Evolutionary conservation across 1,284 basidiomycete species (phyloP).

Genomic region (Ustilago bromivora): DNA sequence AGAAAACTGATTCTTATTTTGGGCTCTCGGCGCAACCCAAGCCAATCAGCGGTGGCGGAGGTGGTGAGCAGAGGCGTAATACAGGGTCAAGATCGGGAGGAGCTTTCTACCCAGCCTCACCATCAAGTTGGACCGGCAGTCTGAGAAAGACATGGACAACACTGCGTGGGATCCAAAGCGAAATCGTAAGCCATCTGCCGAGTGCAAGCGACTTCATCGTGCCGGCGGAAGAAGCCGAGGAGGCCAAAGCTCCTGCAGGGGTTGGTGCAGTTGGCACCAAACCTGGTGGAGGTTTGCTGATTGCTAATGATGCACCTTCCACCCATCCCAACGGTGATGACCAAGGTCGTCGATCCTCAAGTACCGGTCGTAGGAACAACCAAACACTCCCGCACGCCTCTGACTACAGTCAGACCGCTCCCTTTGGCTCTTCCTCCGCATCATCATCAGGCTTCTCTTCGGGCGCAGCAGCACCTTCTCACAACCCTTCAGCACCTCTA

Average conservation of each 20-base stretch:
- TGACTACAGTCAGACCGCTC: slow-evolving; percentile 46
- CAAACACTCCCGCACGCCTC: slow-evolving; percentile 35
- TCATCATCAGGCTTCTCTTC: slow-evolving; percentile 28
- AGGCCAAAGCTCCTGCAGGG: slow-evolving; percentile 6
- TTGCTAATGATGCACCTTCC: slow-evolving; percentile 27
- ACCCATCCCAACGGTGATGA: background rate
- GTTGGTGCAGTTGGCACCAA: slow-evolving; percentile 21
- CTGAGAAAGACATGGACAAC: slow-evolving; percentile 56
- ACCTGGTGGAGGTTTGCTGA: slow-evolving; percentile 38
- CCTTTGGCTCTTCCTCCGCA: slow-evolving; percentile 26
- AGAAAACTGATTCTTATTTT: slow-evolving; percentile 41
- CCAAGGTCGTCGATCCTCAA: slow-evolving; percentile 7
- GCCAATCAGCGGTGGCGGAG: slow-evolving; percentile 19
- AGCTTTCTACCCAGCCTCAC: slow-evolving; percentile 27
- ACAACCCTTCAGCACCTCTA: slow-evolving; percentile 17
- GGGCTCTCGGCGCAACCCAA: slow-evolving; percentile 29
- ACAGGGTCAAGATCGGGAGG: slow-evolving; percentile 3
- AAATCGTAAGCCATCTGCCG: slow-evolving; percentile 51
- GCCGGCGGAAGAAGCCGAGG: slow-evolving; percentile 34
- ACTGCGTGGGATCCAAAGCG: slow-evolving; percentile 46
- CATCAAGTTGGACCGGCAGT: slow-evolving; percentile 54
- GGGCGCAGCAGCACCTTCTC: slow-evolving; percentile 29
- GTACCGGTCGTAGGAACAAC: slow-evolving; percentile 10
- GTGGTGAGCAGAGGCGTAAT: slow-evolving; percentile 12
- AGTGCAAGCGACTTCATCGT: slow-evolving; percentile 56